Percentiles rank a stretch among this genome's conserved stretches.
These are phyloP conservation scores for Dendrocalamus latiflorus DNA, from an alignment of 202 grass and related monocot species.

Conservation along the genomic window DNA sequence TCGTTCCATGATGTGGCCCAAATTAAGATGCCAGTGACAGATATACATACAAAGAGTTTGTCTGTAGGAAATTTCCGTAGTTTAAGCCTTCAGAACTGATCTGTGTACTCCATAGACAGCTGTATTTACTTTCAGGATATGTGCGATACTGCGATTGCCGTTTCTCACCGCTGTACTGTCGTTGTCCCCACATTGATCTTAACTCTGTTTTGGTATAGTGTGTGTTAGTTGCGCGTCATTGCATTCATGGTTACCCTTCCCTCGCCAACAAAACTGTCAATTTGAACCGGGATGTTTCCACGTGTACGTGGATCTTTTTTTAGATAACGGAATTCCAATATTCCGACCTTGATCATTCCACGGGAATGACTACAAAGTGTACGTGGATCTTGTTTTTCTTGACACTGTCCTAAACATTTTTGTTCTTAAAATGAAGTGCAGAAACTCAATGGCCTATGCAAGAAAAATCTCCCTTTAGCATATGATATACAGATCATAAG, in stretches of 20 bases:
- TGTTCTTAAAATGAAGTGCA: no score
- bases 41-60: neutral
- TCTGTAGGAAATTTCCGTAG: neutral
- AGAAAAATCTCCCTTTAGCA: no score
- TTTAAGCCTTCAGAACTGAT: neutral
- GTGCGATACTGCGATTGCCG: neutral
- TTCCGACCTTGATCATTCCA: no score
- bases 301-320: no score
- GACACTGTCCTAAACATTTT: no score
- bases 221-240: neutral
- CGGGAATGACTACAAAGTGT: no score
- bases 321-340: no score
- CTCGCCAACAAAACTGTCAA: neutral
- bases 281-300: neutral
- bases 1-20: neutral
- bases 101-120: neutral
- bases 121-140: constrained; percentile 13
- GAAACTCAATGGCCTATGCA: no score
- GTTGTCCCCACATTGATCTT: neutral
- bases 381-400: no score
- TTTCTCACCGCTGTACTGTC: neutral
- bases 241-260: neutral
- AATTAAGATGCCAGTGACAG: constrained; percentile 6
- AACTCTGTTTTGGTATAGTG: neutral
- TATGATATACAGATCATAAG: no score